Evolutionary conservation across 352 stramenopile species (phyloP), one percentile per base, ranked within the genome.

Genomic region (Globisporangium acanthophoron): DNA sequence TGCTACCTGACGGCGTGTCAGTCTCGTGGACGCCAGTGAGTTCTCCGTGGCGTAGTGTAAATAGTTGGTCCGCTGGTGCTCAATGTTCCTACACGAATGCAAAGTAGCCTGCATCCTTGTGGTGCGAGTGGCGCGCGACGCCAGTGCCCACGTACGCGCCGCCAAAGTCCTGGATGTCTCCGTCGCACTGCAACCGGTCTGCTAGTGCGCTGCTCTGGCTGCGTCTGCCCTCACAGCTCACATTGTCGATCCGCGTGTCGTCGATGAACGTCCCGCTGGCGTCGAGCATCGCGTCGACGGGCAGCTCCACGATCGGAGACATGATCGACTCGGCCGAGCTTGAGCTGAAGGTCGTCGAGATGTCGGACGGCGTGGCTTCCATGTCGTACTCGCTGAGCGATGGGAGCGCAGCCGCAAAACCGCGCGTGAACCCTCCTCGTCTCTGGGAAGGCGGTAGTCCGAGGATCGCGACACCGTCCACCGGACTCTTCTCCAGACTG

Each of bases 371-470:
- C 54, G 45, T 55, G 64, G 41, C 55, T 48, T 64, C 63, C 24
- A 35, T 69, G 48, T 85, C 76, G 59, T 85, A 88, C 59, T 91
- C 80, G 54, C 78, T 60, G 52, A 91, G 65, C n/a, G 76, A 85
- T 45, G 78, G 80, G 24, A 91, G 69, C n/a, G 72, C 65, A 45
- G 76, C 65, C 29, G 71, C 62, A 13, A 80, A 67, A 27, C 64
- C 64, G 12, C 61, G 48, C 46, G 67, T 5, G 43, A 48, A 51
- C 33, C 61, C 48, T 31, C 68, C 51, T 50, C 59, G 44, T 47
- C 61, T 21, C 16, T 52, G 55, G 24, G 48, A 40, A 13, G n/a
- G 18, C 40, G 65, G 65, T 5, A 59, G 62, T 6, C 59, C 66
- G 31, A 74, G 60, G 9, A 74, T 76, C 56, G 69, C 62, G 44